Conservation (phyloP, 23 red algal genomes). For the Gracilaria gracilis region DNA sequence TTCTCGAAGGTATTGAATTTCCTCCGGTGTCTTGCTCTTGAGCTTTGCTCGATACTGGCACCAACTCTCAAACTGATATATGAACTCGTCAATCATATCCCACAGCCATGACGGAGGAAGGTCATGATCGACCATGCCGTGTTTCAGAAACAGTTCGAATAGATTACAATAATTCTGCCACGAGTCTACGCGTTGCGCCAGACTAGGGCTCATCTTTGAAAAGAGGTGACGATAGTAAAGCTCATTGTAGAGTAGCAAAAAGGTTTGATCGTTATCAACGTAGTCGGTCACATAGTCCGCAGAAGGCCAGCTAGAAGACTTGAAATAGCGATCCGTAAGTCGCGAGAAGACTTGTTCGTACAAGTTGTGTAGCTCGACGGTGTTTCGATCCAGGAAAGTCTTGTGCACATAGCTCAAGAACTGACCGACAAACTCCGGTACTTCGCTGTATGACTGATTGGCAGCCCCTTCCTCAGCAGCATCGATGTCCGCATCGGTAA, state of each 20-base stretch:
- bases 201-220: constrained; percentile 72
- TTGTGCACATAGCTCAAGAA: constrained; percentile 81
- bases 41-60: constrained; percentile 87
- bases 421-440: constrained; percentile 73
- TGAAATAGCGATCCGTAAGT: constrained; percentile 87
- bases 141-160: constrained; percentile 76
- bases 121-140: constrained; percentile 78
- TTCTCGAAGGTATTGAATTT: constrained; percentile 78
- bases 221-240: constrained; percentile 93
- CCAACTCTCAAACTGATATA: constrained; percentile 98
- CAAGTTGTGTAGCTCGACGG: constrained; percentile 84
- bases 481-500: constrained; percentile 74
- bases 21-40: constrained; percentile 81
- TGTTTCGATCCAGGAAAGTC: constrained; percentile 72
- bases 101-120: constrained; percentile 98
- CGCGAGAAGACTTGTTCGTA: constrained; percentile 88
- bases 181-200: constrained; percentile 83
- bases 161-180: constrained; percentile 95
- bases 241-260: constrained; percentile 96
- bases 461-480: constrained; percentile 41
- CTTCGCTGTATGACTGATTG: constrained; percentile 40
- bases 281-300: constrained; percentile 50
- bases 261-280: constrained; percentile 73
- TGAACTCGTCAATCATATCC: constrained; percentile 99
- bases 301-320: constrained; percentile 67